These are phyloP conservation scores for Pseudocercospora fijiensis DNA, from an alignment of 2,329 filamentous ascomycete species.

Conservation along the genomic window DNA sequence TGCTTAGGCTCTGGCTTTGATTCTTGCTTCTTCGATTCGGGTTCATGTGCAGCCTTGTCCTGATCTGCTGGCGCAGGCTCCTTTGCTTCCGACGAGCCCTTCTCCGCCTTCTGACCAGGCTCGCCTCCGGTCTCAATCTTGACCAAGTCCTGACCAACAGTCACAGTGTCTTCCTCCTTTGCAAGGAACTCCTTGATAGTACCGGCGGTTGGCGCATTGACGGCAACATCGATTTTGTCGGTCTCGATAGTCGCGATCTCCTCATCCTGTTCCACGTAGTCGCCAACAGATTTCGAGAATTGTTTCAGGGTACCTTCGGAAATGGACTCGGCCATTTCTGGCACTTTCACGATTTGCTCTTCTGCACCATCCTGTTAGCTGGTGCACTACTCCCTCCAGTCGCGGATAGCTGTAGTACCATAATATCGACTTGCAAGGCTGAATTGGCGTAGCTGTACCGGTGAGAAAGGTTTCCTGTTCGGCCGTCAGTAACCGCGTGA, in stretches of 20 bases:
- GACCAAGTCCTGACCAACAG: slow-evolving; percentile 86
- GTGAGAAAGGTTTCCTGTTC: slow-evolving; percentile 32
- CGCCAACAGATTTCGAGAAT: slow-evolving; percentile 88
- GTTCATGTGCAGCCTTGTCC: slow-evolving; percentile 49
- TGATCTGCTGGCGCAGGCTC: slow-evolving; percentile 55
- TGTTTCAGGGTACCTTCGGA: slow-evolving; percentile 96
- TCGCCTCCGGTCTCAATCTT: slow-evolving; percentile 76
- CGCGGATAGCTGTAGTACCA: slow-evolving; percentile 28
- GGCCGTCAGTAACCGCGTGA: slow-evolving; percentile 24
- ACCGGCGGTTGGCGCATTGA: slow-evolving; percentile 89
- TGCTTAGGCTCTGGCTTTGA: slow-evolving; percentile 50
- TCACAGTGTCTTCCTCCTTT: slow-evolving; percentile 92
- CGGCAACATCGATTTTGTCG: slow-evolving; percentile 98
- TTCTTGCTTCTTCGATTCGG: slow-evolving; percentile 49
- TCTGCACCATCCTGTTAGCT: slow-evolving; percentile 47
- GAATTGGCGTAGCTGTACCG: slow-evolving; percentile 35
- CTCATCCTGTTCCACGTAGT: slow-evolving; percentile 92
- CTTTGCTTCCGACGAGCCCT: slow-evolving; percentile 58
- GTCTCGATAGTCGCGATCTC: slow-evolving; percentile 99
- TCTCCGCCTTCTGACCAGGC: slow-evolving; percentile 57
- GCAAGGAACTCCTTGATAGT: slow-evolving; percentile 89
- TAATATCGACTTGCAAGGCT: slow-evolving; percentile 36
- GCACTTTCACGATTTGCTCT: slow-evolving; percentile 86
- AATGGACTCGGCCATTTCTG: slow-evolving; percentile 98
- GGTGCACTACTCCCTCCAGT: not conserved